Percentiles rank a stretch among this genome's conserved stretches.
phyloP scores from a whole-genome alignment of 2,329 filamentous ascomycete species.

The Ophiostoma montium region DNA sequence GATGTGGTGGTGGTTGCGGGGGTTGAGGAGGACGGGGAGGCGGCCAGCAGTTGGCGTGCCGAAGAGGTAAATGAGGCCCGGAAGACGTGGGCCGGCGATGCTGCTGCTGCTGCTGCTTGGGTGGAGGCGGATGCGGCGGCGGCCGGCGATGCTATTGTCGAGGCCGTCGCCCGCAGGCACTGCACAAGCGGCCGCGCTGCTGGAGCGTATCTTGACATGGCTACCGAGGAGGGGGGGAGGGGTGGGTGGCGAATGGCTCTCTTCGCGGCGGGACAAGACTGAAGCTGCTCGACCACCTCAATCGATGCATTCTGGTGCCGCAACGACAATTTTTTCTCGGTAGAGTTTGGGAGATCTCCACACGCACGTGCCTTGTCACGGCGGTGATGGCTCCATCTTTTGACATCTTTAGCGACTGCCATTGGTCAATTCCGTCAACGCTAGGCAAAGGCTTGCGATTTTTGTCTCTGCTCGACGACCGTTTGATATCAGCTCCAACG shows the following conservation, averaged over 20 bases:
- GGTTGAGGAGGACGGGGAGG: background rate
- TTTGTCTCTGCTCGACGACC: background rate
- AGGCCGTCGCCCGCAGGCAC: slow-evolving; percentile 8
- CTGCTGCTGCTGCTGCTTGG: background rate
- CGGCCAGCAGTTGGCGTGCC: background rate
- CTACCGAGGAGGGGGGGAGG: background rate
- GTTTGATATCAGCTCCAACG: background rate
- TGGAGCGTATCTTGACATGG: slow-evolving; percentile 12
- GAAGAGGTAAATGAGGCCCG: background rate
- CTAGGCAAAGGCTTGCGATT: background rate
- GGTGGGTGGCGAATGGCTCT: no score
- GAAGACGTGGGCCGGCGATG: background rate
- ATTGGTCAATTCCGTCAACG: background rate
- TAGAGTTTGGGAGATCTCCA: background rate
- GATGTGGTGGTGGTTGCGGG: background rate
- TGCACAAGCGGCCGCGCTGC: slow-evolving; percentile 13
- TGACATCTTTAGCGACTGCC: background rate
- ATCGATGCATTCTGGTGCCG: background rate
- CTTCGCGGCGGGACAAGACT: background rate
- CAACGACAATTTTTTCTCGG: slow-evolving; percentile 7
- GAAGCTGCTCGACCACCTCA: slow-evolving; percentile 2
- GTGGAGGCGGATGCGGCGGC: background rate
- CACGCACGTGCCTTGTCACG: background rate
- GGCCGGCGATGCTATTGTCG: slow-evolving; percentile 1
- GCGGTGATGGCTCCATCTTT: no score